phyloP scores from a whole-genome alignment of 306 rosid species.

The Morella rubra region DNA sequence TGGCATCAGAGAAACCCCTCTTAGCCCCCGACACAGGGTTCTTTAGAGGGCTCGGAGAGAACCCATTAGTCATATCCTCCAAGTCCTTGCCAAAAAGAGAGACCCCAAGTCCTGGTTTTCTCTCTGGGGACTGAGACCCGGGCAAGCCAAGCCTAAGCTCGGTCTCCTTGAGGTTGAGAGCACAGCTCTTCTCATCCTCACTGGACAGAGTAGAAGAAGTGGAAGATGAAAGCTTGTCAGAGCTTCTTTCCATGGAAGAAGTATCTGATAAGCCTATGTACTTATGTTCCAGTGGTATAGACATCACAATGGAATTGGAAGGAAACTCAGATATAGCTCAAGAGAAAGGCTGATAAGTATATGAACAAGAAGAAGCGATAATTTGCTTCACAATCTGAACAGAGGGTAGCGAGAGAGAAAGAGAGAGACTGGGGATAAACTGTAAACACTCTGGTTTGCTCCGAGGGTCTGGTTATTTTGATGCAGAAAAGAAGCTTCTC shows the following conservation, averaged over 20 bases:
- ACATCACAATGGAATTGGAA: constrained; percentile 44
- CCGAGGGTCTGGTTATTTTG: constrained; percentile 42
- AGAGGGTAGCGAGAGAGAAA: constrained; percentile 7
- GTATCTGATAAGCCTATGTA: constrained; percentile 75
- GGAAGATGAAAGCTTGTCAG: constrained; percentile 52
- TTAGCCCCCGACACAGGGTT: constrained; percentile 62
- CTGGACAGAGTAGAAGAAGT: constrained; percentile 40
- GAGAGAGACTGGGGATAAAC: constrained; percentile 11
- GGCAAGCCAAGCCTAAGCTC: constrained; percentile 94
- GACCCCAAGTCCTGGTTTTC: constrained; percentile 45
- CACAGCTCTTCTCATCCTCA: constrained; percentile 48
- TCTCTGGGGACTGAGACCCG: constrained; percentile 68
- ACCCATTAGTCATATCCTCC: constrained; percentile 55
- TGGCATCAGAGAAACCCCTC: constrained; percentile 80
- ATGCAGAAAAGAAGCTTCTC: constrained; percentile 56
- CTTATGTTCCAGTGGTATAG: constrained; percentile 67
- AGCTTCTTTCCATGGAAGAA: constrained; percentile 57
- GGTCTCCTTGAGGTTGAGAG: constrained; percentile 75
- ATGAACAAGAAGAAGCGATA: constrained; percentile 4
- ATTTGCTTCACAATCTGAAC: background rate
- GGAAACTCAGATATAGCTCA: constrained; percentile 10
- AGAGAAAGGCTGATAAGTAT: constrained; percentile 5
- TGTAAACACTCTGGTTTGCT: constrained; percentile 16
- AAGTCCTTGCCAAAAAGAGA: constrained; percentile 68
- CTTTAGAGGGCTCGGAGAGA: constrained; percentile 39